phyloP scores from a whole-genome alignment of 2,329 filamentous ascomycete genomes.

The Aspergillus novofumigatus region DNA sequence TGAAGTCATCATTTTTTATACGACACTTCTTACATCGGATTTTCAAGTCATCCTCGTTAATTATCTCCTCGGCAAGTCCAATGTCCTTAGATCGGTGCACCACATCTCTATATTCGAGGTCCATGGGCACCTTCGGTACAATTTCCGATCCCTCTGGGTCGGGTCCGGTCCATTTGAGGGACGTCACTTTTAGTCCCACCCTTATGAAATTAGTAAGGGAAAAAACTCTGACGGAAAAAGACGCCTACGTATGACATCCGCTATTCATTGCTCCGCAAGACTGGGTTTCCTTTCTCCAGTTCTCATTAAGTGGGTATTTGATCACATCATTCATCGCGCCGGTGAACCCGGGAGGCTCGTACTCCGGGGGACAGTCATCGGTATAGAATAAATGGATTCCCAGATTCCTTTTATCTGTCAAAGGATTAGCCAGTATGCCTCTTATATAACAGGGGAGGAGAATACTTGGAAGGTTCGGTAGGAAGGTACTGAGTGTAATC shows the following conservation, averaged over 20 bases:
- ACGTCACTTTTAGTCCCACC: constrained; percentile 32
- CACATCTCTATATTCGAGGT: constrained; percentile 28
- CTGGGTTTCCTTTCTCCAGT: constrained; percentile 36
- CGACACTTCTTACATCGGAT: neutral
- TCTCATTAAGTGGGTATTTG: constrained; percentile 33
- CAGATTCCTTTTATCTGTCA: constrained; percentile 36
- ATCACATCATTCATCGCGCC: constrained; percentile 25
- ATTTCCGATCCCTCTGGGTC: constrained; percentile 20
- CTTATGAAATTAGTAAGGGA: constrained; percentile 18
- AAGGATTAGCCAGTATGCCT: constrained; percentile 4
- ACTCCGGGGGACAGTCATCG: constrained; percentile 34
- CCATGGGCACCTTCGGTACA: constrained; percentile 21
- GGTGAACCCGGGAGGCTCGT: constrained; percentile 42
- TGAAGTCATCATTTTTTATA: neutral
- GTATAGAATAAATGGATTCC: constrained; percentile 45
- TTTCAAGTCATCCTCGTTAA: neutral
- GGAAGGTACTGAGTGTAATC: constrained; percentile 32
- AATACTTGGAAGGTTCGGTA: constrained; percentile 43
- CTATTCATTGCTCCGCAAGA: constrained; percentile 32
- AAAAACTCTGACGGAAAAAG: neutral
- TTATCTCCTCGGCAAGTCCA: constrained; percentile 16
- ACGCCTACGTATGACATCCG: constrained; percentile 37
- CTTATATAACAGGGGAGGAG: neutral
- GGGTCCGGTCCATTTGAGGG: constrained; percentile 28
- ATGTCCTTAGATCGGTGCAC: constrained; percentile 23